These are phyloP conservation scores for Aspergillus sergii DNA, from an alignment of 2,329 filamentous ascomycete genomes.

Conservation along the genomic window DNA sequence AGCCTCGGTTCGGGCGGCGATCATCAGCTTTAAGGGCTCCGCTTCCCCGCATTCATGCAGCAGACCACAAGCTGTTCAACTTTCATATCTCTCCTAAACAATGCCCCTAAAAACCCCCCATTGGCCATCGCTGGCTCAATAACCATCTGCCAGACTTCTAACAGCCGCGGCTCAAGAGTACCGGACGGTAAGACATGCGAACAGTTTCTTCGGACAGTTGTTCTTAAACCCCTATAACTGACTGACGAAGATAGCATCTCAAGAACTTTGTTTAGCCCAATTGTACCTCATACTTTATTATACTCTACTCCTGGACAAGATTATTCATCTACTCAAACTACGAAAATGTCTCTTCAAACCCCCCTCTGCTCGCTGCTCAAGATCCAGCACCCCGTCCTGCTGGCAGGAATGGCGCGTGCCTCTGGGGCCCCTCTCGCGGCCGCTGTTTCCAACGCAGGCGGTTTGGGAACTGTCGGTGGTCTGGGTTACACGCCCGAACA, in stretches of 20 bases:
- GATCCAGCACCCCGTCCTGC: constrained; percentile 85
- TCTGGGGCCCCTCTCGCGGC: constrained; percentile 78
- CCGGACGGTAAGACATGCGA: neutral
- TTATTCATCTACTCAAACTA: neutral
- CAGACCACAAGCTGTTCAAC: neutral
- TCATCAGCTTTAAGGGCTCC: constrained; percentile 1
- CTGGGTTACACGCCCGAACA: constrained; percentile 72
- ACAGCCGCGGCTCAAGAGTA: neutral
- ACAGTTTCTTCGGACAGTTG: too few species aligned
- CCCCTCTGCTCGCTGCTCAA: constrained; percentile 76
- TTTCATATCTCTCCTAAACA: neutral
- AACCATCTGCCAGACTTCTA: neutral
- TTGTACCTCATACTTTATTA: neutral
- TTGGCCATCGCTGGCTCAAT: neutral
- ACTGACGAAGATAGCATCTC: neutral
- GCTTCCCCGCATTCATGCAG: constrained; percentile 14
- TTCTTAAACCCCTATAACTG: neutral
- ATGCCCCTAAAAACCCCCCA: neutral
- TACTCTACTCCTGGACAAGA: neutral
- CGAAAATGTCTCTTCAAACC: constrained; percentile 64
- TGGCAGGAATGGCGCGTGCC: constrained; percentile 91
- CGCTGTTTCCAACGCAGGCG: constrained; percentile 85
- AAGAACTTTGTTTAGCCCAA: neutral
- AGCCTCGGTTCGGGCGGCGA: constrained; percentile 6
- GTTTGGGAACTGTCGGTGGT: constrained; percentile 66